Evolutionary conservation across 441 rosid genomes (phyloP).

Genomic region (Jatropha multifida): DNA sequence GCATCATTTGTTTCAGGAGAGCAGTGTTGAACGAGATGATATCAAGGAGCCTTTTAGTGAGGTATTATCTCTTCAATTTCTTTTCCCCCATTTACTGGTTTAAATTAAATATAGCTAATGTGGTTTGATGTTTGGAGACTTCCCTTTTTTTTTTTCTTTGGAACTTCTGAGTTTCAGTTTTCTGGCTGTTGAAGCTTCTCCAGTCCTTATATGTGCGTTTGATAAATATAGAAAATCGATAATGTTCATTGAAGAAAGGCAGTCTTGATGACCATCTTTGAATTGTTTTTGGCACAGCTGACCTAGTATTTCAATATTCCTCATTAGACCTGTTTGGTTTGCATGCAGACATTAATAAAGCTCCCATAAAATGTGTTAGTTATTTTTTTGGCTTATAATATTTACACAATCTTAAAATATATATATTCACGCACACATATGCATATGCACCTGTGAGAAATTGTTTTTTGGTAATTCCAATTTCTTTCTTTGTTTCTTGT

Average conservation of each 20-base stretch:
- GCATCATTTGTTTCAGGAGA: constrained; percentile 58
- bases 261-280: not conserved
- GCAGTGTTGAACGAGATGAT: constrained; percentile 83
- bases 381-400: constrained; percentile 1
- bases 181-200: not conserved
- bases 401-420: not conserved
- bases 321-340: not conserved
- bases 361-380: not conserved
- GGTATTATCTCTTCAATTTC: constrained; percentile 36
- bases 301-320: not conserved
- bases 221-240: not conserved
- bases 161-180: not conserved
- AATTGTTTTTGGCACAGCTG: not conserved
- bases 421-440: no score
- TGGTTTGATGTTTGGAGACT: not conserved
- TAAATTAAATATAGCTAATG: not conserved
- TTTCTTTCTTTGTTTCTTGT: constrained; percentile 4
- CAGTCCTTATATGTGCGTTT: not conserved
- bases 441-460: not conserved
- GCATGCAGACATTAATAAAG: not conserved
- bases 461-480: not conserved
- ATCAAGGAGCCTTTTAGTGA: constrained; percentile 83
- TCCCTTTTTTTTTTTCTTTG: not conserved
- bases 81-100: constrained; percentile 1
- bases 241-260: not conserved